Conservation (phyloP, 2,329 filamentous ascomycete species). For the Trematosphaeria pertusa region DNA sequence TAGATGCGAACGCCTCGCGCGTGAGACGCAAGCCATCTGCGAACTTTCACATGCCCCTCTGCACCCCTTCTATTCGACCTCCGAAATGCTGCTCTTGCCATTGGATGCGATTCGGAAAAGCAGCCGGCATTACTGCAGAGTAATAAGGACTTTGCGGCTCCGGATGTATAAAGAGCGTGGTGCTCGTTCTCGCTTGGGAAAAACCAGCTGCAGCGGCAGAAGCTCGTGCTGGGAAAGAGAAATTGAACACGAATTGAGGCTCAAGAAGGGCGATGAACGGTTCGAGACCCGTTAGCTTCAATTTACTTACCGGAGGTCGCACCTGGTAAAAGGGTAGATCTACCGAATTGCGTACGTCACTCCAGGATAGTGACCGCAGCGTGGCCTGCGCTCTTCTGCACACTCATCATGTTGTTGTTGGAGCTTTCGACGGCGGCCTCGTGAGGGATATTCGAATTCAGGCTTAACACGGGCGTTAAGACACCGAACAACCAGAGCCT, state of each 20-base stretch:
- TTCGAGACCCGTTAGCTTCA: background rate
- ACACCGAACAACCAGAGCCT: constrained; percentile 17
- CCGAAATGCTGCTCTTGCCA: background rate
- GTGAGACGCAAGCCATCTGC: constrained; percentile 2
- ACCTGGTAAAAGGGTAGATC: constrained; percentile 13
- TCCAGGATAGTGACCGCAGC: constrained; percentile 1
- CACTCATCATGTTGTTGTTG: background rate
- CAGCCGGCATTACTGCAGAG: constrained; percentile 5
- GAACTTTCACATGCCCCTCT: constrained; percentile 9
- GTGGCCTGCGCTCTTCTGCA: background rate
- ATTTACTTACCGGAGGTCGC: constrained; percentile 6
- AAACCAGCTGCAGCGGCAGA: constrained; percentile 5
- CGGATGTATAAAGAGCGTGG: constrained; percentile 17
- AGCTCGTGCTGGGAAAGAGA: background rate
- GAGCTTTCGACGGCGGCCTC: background rate
- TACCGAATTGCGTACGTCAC: constrained; percentile 10
- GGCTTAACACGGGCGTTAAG: constrained; percentile 24
- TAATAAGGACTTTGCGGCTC: constrained; percentile 23
- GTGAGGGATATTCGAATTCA: constrained; percentile 9
- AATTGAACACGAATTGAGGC: background rate
- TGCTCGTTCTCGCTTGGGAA: constrained; percentile 18
- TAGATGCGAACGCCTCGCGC: constrained; percentile 10
- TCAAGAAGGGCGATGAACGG: background rate
- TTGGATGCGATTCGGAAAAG: constrained; percentile 7
- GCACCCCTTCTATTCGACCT: constrained; percentile 8